Evolutionary conservation across 2,329 filamentous ascomycete species (phyloP).

Genomic region (Penicillium sumatraense): DNA sequence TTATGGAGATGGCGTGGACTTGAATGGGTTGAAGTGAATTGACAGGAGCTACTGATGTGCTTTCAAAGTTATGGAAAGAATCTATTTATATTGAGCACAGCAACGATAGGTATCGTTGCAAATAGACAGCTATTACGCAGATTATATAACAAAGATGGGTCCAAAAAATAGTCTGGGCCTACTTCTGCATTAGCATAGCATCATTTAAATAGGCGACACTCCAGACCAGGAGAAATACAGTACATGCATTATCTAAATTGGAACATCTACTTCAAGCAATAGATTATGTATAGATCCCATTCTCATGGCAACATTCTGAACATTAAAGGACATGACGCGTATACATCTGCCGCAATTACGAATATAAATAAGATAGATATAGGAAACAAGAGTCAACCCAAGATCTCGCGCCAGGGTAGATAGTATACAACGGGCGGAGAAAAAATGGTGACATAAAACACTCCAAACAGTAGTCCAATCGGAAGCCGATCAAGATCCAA

Average conservation of each 20-base stretch:
- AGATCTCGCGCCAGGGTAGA: background rate
- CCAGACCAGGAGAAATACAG: background rate
- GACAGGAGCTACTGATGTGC: too few relatives aligned
- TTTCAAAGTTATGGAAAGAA: too few relatives aligned
- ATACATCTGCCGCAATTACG: constrained; percentile 22
- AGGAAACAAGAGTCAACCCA: background rate
- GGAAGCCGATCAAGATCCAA: constrained; percentile 9
- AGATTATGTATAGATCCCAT: constrained; percentile 9
- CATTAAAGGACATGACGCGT: constrained; percentile 19
- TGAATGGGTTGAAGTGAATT: too few relatives aligned
- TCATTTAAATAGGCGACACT: too few relatives aligned
- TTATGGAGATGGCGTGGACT: too few relatives aligned
- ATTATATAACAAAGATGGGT: too few relatives aligned
- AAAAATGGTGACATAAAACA: background rate
- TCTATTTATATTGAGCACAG: too few relatives aligned
- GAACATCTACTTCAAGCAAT: background rate
- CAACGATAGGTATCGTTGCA: too few relatives aligned
- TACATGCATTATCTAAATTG: background rate
- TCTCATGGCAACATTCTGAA: constrained; percentile 17
- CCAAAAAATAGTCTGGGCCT: too few relatives aligned
- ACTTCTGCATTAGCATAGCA: too few relatives aligned
- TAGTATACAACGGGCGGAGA: constrained; percentile 3
- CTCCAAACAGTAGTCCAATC: constrained; percentile 9
- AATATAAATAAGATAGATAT: constrained; percentile 15
- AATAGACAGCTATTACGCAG: too few relatives aligned